phyloP scores from a whole-genome alignment of 2,329 filamentous ascomycete species.

The Trichoderma polysporum region DNA sequence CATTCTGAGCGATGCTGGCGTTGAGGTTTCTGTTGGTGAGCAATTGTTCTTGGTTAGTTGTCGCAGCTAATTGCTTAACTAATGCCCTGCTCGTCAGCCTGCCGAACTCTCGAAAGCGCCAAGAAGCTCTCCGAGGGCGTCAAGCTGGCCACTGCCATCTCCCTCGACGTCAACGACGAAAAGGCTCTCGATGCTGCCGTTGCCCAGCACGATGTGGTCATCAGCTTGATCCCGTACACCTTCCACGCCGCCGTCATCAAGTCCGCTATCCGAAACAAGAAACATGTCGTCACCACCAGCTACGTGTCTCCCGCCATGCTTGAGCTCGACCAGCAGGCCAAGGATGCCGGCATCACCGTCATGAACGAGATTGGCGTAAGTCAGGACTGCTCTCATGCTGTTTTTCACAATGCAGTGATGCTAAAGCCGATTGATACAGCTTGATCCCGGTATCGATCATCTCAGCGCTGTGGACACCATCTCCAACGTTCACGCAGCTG shows the following conservation, averaged over 20 bases:
- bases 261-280: conserved; percentile 88
- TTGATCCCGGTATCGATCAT: conserved; percentile 70
- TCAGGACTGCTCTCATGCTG: conserved; percentile 69
- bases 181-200: conserved; percentile 77
- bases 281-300: conserved; percentile 91
- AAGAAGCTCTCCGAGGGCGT: conserved; percentile 72
- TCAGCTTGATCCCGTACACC: conserved; percentile 86
- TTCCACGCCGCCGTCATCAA: conserved; percentile 89
- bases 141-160: conserved; percentile 71
- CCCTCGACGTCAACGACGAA: conserved; percentile 78
- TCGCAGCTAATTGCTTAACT: too few relatives aligned
- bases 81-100: too few relatives aligned
- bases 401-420: conserved; percentile 54
- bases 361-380: conserved; percentile 86
- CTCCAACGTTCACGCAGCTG: conserved; percentile 78
- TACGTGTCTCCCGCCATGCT: conserved; percentile 92
- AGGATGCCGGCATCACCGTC: conserved; percentile 91
- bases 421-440: not conserved
- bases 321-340: conserved; percentile 74
- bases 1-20: too few relatives aligned
- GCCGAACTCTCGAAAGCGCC: conserved; percentile 75
- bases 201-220: conserved; percentile 74
- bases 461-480: conserved; percentile 77
- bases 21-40: too few relatives aligned
- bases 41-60: too few relatives aligned